Base-by-base conservation (phyloP, 2,329 filamentous ascomycete species). In the Sporothrix humicola region DNA sequence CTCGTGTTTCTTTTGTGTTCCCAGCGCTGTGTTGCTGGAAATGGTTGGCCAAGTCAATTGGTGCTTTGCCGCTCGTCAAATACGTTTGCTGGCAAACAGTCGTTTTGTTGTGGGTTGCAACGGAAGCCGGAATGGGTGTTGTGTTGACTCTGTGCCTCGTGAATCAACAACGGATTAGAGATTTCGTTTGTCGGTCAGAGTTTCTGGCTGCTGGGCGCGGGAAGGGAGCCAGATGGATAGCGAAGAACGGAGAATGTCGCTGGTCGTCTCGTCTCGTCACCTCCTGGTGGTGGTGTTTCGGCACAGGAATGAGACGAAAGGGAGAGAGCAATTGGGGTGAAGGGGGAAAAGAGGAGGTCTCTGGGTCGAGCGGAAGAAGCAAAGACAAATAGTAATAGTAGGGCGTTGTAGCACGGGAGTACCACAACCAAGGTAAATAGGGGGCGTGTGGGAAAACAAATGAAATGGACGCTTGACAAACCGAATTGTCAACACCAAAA, bases 231-330 rank as follows among this genome's bases (percentile, higher is more conserved):
- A 44, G 42, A 46, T 37, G 31, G 31, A 37, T 2, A 37, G 31
- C 31, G 31, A 37, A 37, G 31, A 37, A 37, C 31, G 31, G 17
- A 44, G 48, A 69, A 7, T 4, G 65, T n/a, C 3, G 26, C 26
- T 69, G 66, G 26, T n/a, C 48, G 66, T 69, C 66, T 48, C 58
- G 56, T 61, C 44, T 56, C 52, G 52, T 56, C 31, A 37, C 4
- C 52, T 56, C 23, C 20, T 65, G 44, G 70, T 2, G 15, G 44
- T 61, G 17, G 69, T 72, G 58, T 72, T 65, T 65, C 58, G 58
- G 70, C 46, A 37, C 31, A 23, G 70, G 70, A 72, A 72, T 72
- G 70, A 31, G 58, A 65, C 44, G 31, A 26, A 31, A 58, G 37
- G 12, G 52, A n/a, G 52, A 58, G 23, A 54, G 69, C 37, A 31